phyloP scores from a whole-genome alignment of 1,284 basidiomycete genomes.

The Rhodotorula glutinis region DNA sequence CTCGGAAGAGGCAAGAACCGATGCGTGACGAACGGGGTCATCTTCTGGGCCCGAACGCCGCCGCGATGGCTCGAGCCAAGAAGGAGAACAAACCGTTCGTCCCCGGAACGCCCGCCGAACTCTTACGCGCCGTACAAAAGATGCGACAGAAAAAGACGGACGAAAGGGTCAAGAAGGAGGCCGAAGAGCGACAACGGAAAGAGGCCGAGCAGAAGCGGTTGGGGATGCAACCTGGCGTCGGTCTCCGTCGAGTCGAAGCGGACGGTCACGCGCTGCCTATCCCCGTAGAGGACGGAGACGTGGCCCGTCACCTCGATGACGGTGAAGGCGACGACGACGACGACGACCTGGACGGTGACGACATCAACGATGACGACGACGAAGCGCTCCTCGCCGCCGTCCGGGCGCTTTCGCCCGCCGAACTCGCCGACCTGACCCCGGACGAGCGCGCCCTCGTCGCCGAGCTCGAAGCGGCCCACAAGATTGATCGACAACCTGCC shows the following conservation, averaged over 20 bases:
- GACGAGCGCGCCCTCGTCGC: conserved; percentile 11
- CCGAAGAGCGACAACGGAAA: background rate
- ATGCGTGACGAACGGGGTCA: conserved; percentile 9
- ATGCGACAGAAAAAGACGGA: background rate
- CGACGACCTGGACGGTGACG: background rate
- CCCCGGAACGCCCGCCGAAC: conserved; percentile 26
- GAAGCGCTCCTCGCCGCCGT: conserved; percentile 17
- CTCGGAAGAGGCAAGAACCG: no score
- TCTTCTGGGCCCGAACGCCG: conserved; percentile 27
- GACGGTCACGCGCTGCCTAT: background rate
- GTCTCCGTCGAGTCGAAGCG: background rate
- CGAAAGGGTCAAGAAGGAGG: no score
- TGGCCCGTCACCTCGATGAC: background rate
- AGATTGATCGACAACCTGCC: no score
- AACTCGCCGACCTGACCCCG: conserved; percentile 5
- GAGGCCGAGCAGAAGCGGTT: conserved; percentile 1
- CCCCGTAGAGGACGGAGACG: background rate
- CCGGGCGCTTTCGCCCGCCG: conserved; percentile 7
- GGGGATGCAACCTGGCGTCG: background rate
- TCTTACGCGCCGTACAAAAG: conserved; percentile 1
- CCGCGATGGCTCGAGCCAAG: conserved; percentile 14
- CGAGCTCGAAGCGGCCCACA: conserved; percentile 5
- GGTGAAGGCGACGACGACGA: background rate
- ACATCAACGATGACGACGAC: conserved; percentile 8
- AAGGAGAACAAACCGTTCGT: conserved; percentile 22